Conservation (phyloP, 108 stramenopile genomes). For the Epithemia pelagica region DNA sequence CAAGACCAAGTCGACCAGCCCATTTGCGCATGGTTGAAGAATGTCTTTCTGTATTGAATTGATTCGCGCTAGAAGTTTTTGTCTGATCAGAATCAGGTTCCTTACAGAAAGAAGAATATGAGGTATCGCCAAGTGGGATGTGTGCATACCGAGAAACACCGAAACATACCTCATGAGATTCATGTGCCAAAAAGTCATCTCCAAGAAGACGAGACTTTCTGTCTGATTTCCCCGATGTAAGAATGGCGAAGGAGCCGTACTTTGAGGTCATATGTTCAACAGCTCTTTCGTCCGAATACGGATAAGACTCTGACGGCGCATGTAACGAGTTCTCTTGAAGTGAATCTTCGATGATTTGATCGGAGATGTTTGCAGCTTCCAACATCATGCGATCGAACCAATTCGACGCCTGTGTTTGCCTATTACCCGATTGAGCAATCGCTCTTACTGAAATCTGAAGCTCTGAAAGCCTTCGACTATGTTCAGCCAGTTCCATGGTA, state of each 20-base stretch:
- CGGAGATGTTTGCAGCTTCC: slow-evolving; percentile 26
- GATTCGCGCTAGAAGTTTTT: too few species aligned
- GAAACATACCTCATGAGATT: background rate
- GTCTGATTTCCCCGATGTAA: background rate
- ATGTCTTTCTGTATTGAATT: background rate
- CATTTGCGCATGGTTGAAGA: slow-evolving; percentile 17
- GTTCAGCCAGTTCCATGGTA: slow-evolving; percentile 57
- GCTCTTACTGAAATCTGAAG: slow-evolving; percentile 55
- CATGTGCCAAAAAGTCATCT: background rate
- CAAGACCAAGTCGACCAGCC: slow-evolving; percentile 52
- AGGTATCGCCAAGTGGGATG: too few species aligned
- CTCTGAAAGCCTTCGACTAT: slow-evolving; percentile 41
- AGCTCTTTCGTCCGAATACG: slow-evolving; percentile 9
- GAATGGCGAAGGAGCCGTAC: slow-evolving; percentile 27
- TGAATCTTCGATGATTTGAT: slow-evolving; percentile 47
- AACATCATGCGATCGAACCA: slow-evolving; percentile 40
- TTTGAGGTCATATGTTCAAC: slow-evolving; percentile 45
- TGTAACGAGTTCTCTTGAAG: slow-evolving; percentile 36
- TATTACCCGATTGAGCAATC: slow-evolving; percentile 59
- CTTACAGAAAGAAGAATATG: too few species aligned
- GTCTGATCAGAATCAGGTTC: too few species aligned
- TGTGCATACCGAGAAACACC: too few species aligned
- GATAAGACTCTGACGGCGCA: slow-evolving; percentile 15
- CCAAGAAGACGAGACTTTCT: background rate
- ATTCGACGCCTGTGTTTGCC: slow-evolving; percentile 33